phyloP scores from a whole-genome alignment of 2,329 filamentous ascomycete species.

The Apiospora pterosperma region DNA sequence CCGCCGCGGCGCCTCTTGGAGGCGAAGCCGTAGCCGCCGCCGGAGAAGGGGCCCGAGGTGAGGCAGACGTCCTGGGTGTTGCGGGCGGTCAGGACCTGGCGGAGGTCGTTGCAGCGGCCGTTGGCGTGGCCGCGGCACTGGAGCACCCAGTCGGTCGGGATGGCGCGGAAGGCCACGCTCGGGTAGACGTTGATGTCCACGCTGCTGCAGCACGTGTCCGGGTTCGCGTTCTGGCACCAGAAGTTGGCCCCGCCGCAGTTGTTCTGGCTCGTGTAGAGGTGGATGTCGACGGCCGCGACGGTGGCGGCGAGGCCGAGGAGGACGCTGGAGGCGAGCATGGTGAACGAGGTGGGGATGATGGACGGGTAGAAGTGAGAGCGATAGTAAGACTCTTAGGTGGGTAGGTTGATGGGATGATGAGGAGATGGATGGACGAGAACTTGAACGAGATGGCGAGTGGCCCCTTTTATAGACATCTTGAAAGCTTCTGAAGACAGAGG shows the following conservation, averaged over 20 bases:
- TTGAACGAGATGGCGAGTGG: no score
- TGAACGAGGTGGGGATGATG: no score
- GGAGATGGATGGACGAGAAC: no score
- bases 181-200: neutral
- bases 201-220: neutral
- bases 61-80: neutral
- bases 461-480: no score
- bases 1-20: neutral
- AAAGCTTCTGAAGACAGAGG: no score
- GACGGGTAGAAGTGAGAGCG: no score
- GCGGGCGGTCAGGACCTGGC: neutral
- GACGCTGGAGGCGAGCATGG: neutral
- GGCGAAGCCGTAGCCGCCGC: slow-evolving; percentile 1
- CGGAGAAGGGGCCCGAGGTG: neutral
- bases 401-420: no score
- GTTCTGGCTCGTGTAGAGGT: neutral
- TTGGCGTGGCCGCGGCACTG: neutral
- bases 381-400: no score
- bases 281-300: neutral
- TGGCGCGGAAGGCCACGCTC: neutral
- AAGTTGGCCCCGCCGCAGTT: neutral
- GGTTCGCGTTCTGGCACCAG: neutral
- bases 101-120: slow-evolving; percentile 2
- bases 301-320: slow-evolving; percentile 4
- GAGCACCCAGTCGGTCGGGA: neutral